These are phyloP conservation scores for Babesia ovis DNA, from an alignment of 169 alveolate genomes.

Conservation along the genomic window DNA sequence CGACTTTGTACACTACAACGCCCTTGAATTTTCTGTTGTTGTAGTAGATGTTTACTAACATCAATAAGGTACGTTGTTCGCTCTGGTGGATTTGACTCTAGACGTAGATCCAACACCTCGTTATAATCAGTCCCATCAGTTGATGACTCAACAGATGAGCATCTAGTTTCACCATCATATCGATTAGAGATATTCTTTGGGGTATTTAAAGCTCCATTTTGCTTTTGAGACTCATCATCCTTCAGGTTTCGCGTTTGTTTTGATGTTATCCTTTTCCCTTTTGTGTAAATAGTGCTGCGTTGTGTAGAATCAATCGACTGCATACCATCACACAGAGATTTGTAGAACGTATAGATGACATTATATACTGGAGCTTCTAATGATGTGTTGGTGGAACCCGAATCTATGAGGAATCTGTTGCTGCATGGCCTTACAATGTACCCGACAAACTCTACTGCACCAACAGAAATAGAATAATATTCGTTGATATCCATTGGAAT, in stretches of 20 bases:
- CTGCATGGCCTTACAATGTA: not conserved
- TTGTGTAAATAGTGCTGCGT: not conserved
- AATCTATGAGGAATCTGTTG: slow-evolving; percentile 35
- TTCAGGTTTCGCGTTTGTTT: too few species aligned
- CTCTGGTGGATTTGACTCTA: too few species aligned
- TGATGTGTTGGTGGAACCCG: slow-evolving; percentile 55
- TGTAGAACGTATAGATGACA: slow-evolving; percentile 5
- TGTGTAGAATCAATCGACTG: not conserved
- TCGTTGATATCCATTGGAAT: slow-evolving; percentile 15
- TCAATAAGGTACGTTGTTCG: too few species aligned
- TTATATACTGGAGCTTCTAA: slow-evolving; percentile 19
- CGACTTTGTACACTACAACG: slow-evolving; percentile 21
- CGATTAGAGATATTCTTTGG: too few species aligned
- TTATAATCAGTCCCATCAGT: too few species aligned
- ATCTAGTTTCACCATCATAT: too few species aligned
- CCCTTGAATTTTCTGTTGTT: too few species aligned
- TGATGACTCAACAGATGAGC: too few species aligned
- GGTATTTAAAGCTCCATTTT: too few species aligned
- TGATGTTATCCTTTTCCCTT: not conserved
- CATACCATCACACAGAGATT: not conserved
- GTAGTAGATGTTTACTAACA: too few species aligned
- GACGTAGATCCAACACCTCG: too few species aligned
- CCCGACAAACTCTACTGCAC: slow-evolving; percentile 1
- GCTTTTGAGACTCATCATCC: too few species aligned
- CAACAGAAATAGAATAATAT: slow-evolving; percentile 16